These are phyloP conservation scores for Quercus bicolor DNA, from an alignment of 306 rosid species.

Conservation along the genomic window DNA sequence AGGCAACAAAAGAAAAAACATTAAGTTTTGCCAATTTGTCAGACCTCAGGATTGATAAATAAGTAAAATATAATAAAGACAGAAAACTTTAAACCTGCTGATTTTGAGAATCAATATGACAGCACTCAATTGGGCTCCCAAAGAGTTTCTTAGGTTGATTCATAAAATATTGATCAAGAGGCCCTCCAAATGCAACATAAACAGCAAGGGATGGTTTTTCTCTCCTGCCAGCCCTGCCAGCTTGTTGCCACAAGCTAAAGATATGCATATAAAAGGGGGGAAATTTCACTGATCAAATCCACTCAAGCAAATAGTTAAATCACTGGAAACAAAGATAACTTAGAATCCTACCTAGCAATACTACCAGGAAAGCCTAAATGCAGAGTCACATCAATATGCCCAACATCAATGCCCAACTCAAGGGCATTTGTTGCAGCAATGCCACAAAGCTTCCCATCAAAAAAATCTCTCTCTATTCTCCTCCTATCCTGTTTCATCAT, in stretches of 20 bases:
- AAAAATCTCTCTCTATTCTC: slow-evolving; percentile 77
- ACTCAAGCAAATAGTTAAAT: slow-evolving; percentile 12
- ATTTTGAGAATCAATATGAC: slow-evolving; percentile 80
- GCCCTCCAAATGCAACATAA: slow-evolving; percentile 86
- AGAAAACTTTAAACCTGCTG: slow-evolving; percentile 57
- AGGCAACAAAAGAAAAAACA: slow-evolving; percentile 19
- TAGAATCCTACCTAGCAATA: slow-evolving; percentile 64
- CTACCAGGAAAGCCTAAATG: slow-evolving; percentile 99
- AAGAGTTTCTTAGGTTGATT: slow-evolving; percentile 72
- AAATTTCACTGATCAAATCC: slow-evolving; percentile 10
- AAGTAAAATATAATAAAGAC: slow-evolving; percentile 6
- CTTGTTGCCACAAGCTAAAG: slow-evolving; percentile 94
- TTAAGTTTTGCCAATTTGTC: slow-evolving; percentile 3
- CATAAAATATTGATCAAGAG: slow-evolving; percentile 96
- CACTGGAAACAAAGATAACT: not conserved
- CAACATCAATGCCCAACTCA: slow-evolving; percentile 97
- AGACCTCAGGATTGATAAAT: slow-evolving; percentile 3
- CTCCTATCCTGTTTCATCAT: slow-evolving; percentile 71
- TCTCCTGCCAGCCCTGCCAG: slow-evolving; percentile 97
- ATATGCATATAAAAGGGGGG: slow-evolving; percentile 2
- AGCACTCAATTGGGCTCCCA: slow-evolving; percentile 86
- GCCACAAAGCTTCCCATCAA: slow-evolving; percentile 84
- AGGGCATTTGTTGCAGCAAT: slow-evolving; percentile 99
- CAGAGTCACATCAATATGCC: slow-evolving; percentile 88
- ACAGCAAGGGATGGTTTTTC: slow-evolving; percentile 80